Evolutionary conservation across 225 moss, liverwort and hornwort species (phyloP), one percentile per base, ranked within the genome.

Genomic region (Straminergon stramineum): DNA sequence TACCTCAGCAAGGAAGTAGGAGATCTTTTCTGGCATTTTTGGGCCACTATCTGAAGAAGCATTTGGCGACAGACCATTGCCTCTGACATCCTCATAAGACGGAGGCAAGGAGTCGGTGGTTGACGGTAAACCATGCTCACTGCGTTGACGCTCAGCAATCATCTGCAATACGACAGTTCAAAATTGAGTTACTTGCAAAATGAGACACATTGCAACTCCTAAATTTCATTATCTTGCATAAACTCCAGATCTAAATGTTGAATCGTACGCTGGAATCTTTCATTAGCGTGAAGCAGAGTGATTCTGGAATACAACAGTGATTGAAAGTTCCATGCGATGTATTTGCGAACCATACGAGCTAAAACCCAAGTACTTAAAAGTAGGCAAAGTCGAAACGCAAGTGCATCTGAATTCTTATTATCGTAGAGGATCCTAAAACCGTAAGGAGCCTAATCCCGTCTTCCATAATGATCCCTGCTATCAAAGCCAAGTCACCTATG

Each of bases 1-100:
- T 96, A 96, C 98, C 97, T 98, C 97, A 84, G 97, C 98, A 88
- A 97, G 93, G 91, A 97, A 98, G 87, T 96, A 98, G 88, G 94
- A 92, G 57, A 93, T 93, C 92, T 95, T 95, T 88, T 95, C 91
- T 69, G 90, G 83, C 82, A 31, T 78, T 79, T 93, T 94, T 61
- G 92, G 82, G 86, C 89, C 93, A 89, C 90, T 86, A 87, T 90
- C 87, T 63, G 90, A 90, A 84, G 95, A 82, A 83, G 92, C 89
- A 84, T 91, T 90, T 84, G 93, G 83, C 26, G 91, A 91, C 58
- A 88, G 88, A 66, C 95, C 98, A 88, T 97, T 98, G 43, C 91
- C 70, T 91, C 95, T 96, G 41, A 95, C 85, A 79, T 96, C 96
- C 14, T 96, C 96, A 85, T 96, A 98, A 52, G 97, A 91, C 90